These are phyloP conservation scores for Botryosphaeria dothidea DNA, from an alignment of 2,329 filamentous ascomycete genomes.

Conservation along the genomic window DNA sequence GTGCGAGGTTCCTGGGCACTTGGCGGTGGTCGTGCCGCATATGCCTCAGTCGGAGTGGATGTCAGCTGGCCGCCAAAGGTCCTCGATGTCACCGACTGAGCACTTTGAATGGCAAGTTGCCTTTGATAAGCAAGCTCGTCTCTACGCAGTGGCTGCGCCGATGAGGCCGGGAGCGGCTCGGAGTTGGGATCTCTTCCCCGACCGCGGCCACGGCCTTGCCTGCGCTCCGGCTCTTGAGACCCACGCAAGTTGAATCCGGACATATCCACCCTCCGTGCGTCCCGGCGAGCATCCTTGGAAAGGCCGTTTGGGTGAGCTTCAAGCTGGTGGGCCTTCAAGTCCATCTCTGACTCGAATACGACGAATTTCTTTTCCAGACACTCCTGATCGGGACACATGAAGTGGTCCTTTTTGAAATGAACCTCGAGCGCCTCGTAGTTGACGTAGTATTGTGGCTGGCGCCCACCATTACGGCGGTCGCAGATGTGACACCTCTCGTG, in stretches of 20 bases:
- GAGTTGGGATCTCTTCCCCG: conserved; percentile 85
- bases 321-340: conserved; percentile 90
- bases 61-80: conserved; percentile 85
- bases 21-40: conserved; percentile 49
- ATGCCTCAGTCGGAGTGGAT: conserved; percentile 36
- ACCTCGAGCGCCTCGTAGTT: conserved; percentile 84
- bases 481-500: conserved; percentile 96
- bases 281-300: conserved; percentile 80
- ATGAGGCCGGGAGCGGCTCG: conserved; percentile 73
- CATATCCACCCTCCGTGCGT: conserved; percentile 83
- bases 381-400: conserved; percentile 77
- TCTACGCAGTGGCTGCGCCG: conserved; percentile 76
- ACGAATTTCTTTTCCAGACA: conserved; percentile 97
- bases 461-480: conserved; percentile 64
- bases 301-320: conserved; percentile 76
- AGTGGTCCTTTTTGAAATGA: conserved; percentile 88
- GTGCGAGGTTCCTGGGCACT: conserved; percentile 38
- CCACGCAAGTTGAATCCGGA: conserved; percentile 79
- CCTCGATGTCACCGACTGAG: conserved; percentile 75
- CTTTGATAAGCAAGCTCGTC: conserved; percentile 91
- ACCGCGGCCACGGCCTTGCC: conserved; percentile 49
- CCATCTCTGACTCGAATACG: conserved; percentile 92
- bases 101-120: conserved; percentile 86
- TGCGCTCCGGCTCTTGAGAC: conserved; percentile 65
- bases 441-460: conserved; percentile 84